A percentile compares a stretch with the other conserved stretches of the same genome.
Conservation (phyloP, 306 rosid genomes). For the Coriaria nepalensis region DNA sequence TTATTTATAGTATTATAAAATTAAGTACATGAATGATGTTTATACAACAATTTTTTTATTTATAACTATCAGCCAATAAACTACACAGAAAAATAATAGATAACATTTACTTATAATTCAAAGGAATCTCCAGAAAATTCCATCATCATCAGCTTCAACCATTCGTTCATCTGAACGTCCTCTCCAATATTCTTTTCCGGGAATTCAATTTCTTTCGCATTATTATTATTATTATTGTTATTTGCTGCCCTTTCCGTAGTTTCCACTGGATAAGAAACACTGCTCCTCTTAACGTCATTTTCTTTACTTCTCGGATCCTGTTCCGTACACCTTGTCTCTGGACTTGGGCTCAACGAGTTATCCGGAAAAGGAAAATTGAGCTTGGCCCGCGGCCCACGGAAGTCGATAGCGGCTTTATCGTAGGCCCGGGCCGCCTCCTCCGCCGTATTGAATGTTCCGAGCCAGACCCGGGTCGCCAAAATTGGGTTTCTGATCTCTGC, state of each 20-base stretch:
- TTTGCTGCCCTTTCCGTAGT: slow-evolving; percentile 2
- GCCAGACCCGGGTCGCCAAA: slow-evolving; percentile 60
- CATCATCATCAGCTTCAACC: slow-evolving; percentile 26
- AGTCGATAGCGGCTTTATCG: slow-evolving; percentile 70
- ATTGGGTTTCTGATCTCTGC: slow-evolving; percentile 87
- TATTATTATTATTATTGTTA: not conserved
- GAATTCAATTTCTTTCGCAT: slow-evolving; percentile 24
- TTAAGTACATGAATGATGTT: too few species aligned
- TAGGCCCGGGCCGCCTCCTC: slow-evolving; percentile 91
- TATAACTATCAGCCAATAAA: too few species aligned
- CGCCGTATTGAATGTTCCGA: slow-evolving; percentile 60
- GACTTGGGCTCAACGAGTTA: slow-evolving; percentile 19
- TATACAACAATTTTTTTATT: not conserved
- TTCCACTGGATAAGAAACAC: not conserved
- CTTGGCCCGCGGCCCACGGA: slow-evolving; percentile 86
- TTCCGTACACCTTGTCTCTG: not conserved
- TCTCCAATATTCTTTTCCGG: slow-evolving; percentile 28
- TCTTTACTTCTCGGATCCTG: not conserved
- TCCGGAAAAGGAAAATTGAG: slow-evolving; percentile 72
- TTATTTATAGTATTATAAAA: too few species aligned
- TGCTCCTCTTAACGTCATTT: slow-evolving; percentile 7
- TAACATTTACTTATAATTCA: too few species aligned
- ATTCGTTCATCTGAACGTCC: slow-evolving; percentile 31
- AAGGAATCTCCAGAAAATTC: slow-evolving; percentile 38
- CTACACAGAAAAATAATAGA: too few species aligned